Evolutionary conservation across 1,284 basidiomycete species (phyloP).

Genomic region (Hemileia vastatrix): DNA sequence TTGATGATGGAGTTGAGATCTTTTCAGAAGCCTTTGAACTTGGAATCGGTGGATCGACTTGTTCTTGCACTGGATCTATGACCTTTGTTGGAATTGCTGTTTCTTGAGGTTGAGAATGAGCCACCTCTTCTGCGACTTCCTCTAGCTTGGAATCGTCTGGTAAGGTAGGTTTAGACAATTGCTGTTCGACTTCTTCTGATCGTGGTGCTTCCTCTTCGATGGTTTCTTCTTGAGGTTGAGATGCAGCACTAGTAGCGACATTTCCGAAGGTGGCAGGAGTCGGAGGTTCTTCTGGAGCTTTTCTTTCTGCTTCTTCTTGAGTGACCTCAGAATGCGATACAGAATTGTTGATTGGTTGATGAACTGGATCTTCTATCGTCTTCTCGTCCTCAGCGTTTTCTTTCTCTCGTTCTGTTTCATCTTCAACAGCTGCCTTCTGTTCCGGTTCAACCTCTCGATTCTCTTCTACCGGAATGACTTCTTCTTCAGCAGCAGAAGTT

Average conservation of each 20-base stretch:
- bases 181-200: background rate
- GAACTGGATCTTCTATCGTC: background rate
- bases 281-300: constrained; percentile 28
- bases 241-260: background rate
- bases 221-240: background rate
- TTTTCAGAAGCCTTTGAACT: background rate
- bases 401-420: background rate
- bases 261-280: constrained; percentile 18
- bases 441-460: background rate
- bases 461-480: background rate
- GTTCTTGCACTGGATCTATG: background rate
- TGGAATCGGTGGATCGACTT: background rate
- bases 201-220: background rate
- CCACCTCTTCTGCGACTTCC: background rate
- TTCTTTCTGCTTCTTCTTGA: constrained; percentile 24
- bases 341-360: background rate
- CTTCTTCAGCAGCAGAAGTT: background rate
- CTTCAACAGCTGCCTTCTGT: background rate
- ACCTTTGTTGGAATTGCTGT: background rate
- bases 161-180: background rate
- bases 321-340: constrained; percentile 18
- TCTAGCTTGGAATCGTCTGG: background rate
- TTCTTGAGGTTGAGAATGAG: background rate
- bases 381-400: background rate
- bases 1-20: background rate